Base-by-base conservation (phyloP, 176 grass and related monocot species). In the Avena sativa region DNA sequence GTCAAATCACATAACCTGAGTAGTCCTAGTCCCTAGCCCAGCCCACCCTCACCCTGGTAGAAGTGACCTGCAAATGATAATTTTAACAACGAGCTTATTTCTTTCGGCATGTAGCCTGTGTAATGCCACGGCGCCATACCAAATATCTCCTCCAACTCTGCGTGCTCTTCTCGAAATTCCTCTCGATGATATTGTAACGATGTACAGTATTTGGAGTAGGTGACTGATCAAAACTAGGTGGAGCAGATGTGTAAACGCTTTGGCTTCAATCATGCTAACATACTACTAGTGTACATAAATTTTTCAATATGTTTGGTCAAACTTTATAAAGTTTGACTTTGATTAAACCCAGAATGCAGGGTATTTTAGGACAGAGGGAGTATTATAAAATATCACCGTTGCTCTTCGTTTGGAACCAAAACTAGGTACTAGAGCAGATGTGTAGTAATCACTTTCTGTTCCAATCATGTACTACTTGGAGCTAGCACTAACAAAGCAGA, bases 121-220 rank as follows among this genome's bases (percentile, higher is more conserved):
- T 20, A 32, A 30, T 30, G 48, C 8, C 48, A 53, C 19, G n/a
- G n/a, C n/a, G n/a, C n/a, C n/a, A n/a, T n/a, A n/a, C 15, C 25
- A 76, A 76, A 76, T 32, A 47, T 19, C 44, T 26, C 46, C 46
- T 74, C 72, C 1, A 76, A 10, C 48, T 48, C 9, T 12, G 40
- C 48, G 20, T 48, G 70, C 43, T 46, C 30, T 20, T 12, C 43
- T 12, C n/a, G n/a, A n/a, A n/a, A n/a, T n/a, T 34, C 32, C 32
- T 34, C 32, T 34, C 12, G 25, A 25, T 73, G 48, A 30, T 70
- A 28, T 59, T 19, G 68, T 38, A 81, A 65, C 11, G 52, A 4
- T 0, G 50, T 52, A 15, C 50, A 55, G 61, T 52, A 83, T 78
- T 73, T 87, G 89, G 74, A 75, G 85, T 75, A 78, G 81, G 80